Conservation (phyloP, 345 rosid genomes). For the Moringa oleifera region DNA sequence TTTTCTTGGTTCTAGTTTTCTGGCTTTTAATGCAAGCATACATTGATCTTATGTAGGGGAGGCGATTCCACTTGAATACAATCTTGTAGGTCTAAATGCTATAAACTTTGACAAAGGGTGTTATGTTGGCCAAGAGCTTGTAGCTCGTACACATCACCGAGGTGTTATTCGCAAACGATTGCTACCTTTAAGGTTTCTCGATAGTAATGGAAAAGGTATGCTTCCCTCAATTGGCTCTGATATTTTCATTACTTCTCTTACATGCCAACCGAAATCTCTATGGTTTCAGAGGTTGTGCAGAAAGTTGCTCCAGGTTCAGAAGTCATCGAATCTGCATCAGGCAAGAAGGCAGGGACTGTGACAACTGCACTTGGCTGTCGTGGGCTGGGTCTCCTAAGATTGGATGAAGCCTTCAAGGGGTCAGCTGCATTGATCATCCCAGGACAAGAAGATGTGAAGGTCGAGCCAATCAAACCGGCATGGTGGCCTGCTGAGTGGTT, state of each 20-base stretch:
- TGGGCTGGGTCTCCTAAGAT: conserved; percentile 69
- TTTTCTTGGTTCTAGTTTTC: neutral
- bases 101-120: conserved; percentile 97
- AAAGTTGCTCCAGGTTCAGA: conserved; percentile 61
- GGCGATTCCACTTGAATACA: conserved; percentile 90
- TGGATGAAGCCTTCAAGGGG: conserved; percentile 58
- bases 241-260: no score
- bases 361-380: conserved; percentile 61
- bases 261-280: neutral
- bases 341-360: conserved; percentile 73
- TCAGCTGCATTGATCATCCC: conserved; percentile 34
- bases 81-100: conserved; percentile 76
- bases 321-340: conserved; percentile 43
- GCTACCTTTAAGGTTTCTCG: conserved; percentile 62
- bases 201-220: conserved; percentile 52
- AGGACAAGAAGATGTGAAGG: conserved; percentile 53
- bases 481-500: conserved; percentile 94
- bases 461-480: conserved; percentile 55
- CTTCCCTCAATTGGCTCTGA: neutral
- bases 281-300: conserved; percentile 44
- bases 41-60: conserved; percentile 44
- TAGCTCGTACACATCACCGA: conserved; percentile 88
- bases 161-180: conserved; percentile 84
- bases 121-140: conserved; percentile 90
- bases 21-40: neutral